Base-by-base conservation (phyloP, 768 basidiomycete genomes). In the Boletus rubroflammeus region DNA sequence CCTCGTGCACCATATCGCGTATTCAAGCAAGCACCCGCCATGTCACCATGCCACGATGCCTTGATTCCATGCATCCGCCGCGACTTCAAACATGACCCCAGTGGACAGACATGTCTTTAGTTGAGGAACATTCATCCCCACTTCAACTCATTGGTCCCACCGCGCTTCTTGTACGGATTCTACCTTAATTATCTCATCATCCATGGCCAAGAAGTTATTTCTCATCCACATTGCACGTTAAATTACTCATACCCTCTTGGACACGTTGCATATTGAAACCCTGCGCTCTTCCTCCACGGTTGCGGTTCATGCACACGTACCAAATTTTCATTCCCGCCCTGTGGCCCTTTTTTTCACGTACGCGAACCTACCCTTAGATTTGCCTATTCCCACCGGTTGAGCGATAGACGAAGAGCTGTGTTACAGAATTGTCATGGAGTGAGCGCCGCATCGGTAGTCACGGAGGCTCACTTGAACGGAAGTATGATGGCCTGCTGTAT, bases 311-410 rank as follows among this genome's bases (percentile, higher is more conserved):
- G 25, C 29, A 31, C 29, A 11, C 10, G 28, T 32, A 35, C 19
- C 44, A 44, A 36, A 9, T 38, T 25, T 51, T 64, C 63, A 62
- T 65, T 62, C 63, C 62, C 63, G 63, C 56, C 34, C 13, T 39
- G 51, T 43, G 32, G 8, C 43, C 35, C 40, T 3, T 26, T 40
- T 36, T 31, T 29, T 32, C 47, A 45, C 45, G 19, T 46, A 44
- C 11, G 31, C 39, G 14, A 50, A n/a, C n/a, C 32, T 35, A 29
- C 34, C n/a, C 5, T 47, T 32, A 29, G 49, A 51, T 25, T 15
- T 34, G 38, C 23, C 48, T 21, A 17, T 51, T 51, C 17, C 13
- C 48, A 40, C 26, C 3, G 40, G 14, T 28, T 28, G 50, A 28
- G 19, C 19, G 45, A 60, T 39, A 28, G 21, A 43, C 7, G n/a